These are phyloP conservation scores for Aspergillus quadricinctus DNA, from an alignment of 2,329 filamentous ascomycete species.

Conservation along the genomic window DNA sequence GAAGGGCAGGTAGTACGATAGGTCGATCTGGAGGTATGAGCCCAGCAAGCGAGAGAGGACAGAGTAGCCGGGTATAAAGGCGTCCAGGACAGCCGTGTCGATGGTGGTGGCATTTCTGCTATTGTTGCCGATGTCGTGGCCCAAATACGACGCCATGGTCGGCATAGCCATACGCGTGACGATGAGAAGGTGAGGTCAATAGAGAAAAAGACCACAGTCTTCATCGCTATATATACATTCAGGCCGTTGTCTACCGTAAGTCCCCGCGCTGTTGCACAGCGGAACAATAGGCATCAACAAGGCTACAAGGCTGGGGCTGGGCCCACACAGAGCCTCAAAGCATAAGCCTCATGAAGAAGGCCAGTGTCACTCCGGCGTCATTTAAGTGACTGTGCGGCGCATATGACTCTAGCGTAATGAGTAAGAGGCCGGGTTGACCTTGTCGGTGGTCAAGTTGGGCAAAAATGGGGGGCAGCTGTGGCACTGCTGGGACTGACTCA, in stretches of 20 bases:
- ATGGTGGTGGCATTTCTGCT: conserved; percentile 13
- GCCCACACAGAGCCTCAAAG: not conserved
- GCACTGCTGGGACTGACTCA: not conserved
- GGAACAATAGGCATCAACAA: not conserved
- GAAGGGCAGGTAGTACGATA: conserved; percentile 59
- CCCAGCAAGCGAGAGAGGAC: conserved; percentile 51
- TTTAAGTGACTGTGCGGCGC: not conserved
- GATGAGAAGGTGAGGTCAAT: not conserved
- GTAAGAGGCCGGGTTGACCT: not conserved
- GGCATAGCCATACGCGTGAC: not conserved
- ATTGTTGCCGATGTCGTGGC: conserved; percentile 12
- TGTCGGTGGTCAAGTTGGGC: not conserved
- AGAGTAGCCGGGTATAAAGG: conserved; percentile 63
- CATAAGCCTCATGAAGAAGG: not conserved
- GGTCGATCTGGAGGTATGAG: conserved; percentile 57
- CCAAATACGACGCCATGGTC: not conserved
- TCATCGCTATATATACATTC: not conserved
- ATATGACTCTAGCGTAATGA: not conserved
- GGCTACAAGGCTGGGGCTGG: no score
- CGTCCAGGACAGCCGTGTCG: conserved; percentile 47
- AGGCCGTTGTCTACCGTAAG: not conserved
- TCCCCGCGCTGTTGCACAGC: not conserved
- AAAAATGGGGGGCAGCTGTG: not conserved
- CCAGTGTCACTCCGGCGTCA: not conserved
- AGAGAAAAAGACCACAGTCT: not conserved